Base-by-base conservation (phyloP, 345 rosid species). In the Lumnitzera racemosa region DNA sequence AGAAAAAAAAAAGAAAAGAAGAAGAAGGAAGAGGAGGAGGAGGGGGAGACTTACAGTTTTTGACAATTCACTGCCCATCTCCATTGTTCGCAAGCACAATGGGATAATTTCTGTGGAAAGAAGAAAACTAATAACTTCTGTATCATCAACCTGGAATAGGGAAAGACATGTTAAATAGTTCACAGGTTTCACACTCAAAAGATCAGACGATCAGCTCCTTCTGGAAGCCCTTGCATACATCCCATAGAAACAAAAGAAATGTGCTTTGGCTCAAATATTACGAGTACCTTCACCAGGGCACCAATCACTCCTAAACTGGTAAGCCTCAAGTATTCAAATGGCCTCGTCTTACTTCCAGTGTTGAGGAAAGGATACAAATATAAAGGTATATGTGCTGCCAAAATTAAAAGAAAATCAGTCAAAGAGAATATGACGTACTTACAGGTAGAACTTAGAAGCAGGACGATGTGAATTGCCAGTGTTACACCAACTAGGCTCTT, bases 301-400 rank as follows among this genome's bases (percentile, higher is more conserved):
- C 99, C 97, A 23, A 95, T 88, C 78, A 95, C 99, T 70, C 99
- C 99, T 76, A 95, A 78, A 77, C 97, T 95, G 57, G 97, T 95
- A 53, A 90, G 96, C 71, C 99, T 78, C 78, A 95, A 55, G 74
- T 90, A 95, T 69, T 95, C 99, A 36, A 84, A 95, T 61, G 99
- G 96, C 74, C 96, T 86, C 24, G 97, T 84, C 84, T 95, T 95
- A 74, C 95, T 95, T 25, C 90, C 86, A 63, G 97, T 90, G 61
- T 95, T 88, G 15, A 95, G 95, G 76, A 95, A 95, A 50, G 99
- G 97, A 23, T 90, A 90, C 55, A 95, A 73, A 76, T 95, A 95
- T 48, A 95, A 57, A 20, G 97, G 95, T 69, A 95, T 95, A 77
- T 90, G 99, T 80, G 97, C 99, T 90, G 92, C 61, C 72, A 63